Conservation (phyloP, 768 basidiomycete species). For the Phallus indusiatus region DNA sequence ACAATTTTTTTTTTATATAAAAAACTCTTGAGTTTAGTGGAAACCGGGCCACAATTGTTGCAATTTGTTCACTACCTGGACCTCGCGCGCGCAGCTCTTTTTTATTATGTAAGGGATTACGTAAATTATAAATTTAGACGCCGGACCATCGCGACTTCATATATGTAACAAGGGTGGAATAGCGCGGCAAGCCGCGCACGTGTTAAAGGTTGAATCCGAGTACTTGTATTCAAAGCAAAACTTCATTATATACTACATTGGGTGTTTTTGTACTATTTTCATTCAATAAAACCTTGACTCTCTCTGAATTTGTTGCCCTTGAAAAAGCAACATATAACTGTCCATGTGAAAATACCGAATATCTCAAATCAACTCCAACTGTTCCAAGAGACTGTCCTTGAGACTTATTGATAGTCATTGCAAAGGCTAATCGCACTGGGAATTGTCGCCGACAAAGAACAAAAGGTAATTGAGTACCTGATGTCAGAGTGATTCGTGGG, state of each 20-base stretch:
- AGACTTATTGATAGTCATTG: constrained; percentile 39
- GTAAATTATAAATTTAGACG: too few species aligned
- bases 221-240: constrained; percentile 8
- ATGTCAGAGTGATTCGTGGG: background rate
- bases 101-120: too few species aligned
- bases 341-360: constrained; percentile 32
- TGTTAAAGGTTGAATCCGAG: too few species aligned
- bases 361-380: constrained; percentile 32
- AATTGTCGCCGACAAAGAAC: constrained; percentile 28
- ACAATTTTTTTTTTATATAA: too few species aligned
- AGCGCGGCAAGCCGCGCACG: too few species aligned
- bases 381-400: constrained; percentile 37
- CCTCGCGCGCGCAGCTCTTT: too few species aligned
- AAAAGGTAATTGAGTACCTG: constrained; percentile 10
- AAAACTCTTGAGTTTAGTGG: too few species aligned
- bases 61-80: too few species aligned
- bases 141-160: too few species aligned
- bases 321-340: constrained; percentile 38
- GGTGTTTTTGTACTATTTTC: constrained; percentile 8
- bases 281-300: constrained; percentile 22
- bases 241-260: constrained; percentile 26
- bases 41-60: too few species aligned
- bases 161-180: too few species aligned
- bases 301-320: constrained; percentile 20
- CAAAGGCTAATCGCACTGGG: constrained; percentile 36